Base-by-base conservation (phyloP, 805 yeast genomes). In the Ogataea zsoltii region DNA sequence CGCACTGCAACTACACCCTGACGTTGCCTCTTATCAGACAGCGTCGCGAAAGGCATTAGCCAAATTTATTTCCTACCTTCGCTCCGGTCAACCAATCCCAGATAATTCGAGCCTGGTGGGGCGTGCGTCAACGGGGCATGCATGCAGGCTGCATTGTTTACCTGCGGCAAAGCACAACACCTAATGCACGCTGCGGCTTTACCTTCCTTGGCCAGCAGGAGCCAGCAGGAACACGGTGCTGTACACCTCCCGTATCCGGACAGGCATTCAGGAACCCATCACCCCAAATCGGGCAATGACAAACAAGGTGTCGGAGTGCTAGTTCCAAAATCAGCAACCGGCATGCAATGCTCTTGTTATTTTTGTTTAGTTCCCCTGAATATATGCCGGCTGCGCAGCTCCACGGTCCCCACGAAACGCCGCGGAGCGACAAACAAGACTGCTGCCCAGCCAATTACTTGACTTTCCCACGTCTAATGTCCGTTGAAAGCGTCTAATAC, bases 401-500 rank as follows among this genome's bases (percentile, higher is more conserved):
- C 6, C 11, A 6, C 31, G 5, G 31, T 4, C 31, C 31, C 31
- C 14, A 28, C 31, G 14, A 13, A n/a, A 6, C 31, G 14, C 31
- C 31, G 31, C 31, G 31, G 31, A 28, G 31, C 31, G 31, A 13
- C 31, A 28, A 28, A 12, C 31, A 4, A 4, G 13, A 28, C 14
- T 15, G 33, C 7, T 6, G 14, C 33, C 17, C 33, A 31, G 18
- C 33, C 33, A 31, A 16, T 11, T 9, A 31, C 33, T 16, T 5
- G 18, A 29, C 11, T 16, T 31, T n/a, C 12, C 18, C 33, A 9
- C 7, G 10, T 25, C 15, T 25, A 37, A 37, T 37, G 32, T 37
- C 40, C 40, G 40, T 37, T 37, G 40, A 17, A 12, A 26, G 40
- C 40, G 31, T 16, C 16, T 2, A 25, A 19, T 26, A 18, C 28